A percentile compares a stretch with the other conserved stretches of the same genome.
Conservation (phyloP, 257 asterid genomes). For the Eustoma russellianum region DNA sequence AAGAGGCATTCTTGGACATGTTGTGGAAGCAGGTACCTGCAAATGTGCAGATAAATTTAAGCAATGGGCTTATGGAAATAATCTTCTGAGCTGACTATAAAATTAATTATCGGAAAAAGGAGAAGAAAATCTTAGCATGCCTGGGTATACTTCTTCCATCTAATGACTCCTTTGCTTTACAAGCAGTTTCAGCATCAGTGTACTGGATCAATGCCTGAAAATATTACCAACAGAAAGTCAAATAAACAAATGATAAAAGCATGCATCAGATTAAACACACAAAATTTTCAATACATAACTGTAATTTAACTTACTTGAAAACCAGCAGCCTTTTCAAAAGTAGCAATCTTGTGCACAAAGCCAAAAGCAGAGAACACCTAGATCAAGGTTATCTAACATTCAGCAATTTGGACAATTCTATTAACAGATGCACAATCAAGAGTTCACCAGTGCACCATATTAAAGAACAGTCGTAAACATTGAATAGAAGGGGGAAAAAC, state of each 20-base stretch:
- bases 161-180: conserved; percentile 66
- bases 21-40: conserved; percentile 75
- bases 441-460: background rate
- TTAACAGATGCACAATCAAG: conserved; percentile 1
- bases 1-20: conserved; percentile 55
- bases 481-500: conserved; percentile 9
- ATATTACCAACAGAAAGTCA: conserved; percentile 12
- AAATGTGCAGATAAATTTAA: conserved; percentile 7
- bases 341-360: conserved; percentile 80
- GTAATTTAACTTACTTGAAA: conserved; percentile 46
- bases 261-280: background rate
- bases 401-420: conserved; percentile 7
- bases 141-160: conserved; percentile 89
- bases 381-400: conserved; percentile 6
- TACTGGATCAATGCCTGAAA: conserved; percentile 71
- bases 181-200: conserved; percentile 65
- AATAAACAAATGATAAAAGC: conserved; percentile 5
- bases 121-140: conserved; percentile 25
- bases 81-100: too few relatives aligned
- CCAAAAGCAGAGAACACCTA: conserved; percentile 91
- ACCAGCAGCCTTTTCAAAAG: conserved; percentile 86
- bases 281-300: background rate
- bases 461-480: background rate
- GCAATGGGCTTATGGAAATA: background rate
- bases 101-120: background rate